Evolutionary conservation across 2,329 filamentous ascomycete species (phyloP).

Genomic region (Xylariaceae sp.): DNA sequence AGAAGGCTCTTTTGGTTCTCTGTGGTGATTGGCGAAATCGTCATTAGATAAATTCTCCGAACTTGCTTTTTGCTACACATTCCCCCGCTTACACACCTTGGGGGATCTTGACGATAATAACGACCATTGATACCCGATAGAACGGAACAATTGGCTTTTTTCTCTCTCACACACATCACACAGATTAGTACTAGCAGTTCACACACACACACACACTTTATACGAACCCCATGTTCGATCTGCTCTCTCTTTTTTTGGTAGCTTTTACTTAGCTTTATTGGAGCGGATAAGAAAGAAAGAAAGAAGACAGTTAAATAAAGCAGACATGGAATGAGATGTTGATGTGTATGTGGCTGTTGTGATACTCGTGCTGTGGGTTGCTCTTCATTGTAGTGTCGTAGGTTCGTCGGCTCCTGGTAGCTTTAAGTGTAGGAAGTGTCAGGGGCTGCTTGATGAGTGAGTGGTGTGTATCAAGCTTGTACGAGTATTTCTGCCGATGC

Average conservation of each 20-base stretch:
- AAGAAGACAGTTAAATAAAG: background rate
- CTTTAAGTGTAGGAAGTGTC: too few relatives aligned
- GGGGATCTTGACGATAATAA: slow-evolving; percentile 15
- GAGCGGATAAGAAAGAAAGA: background rate
- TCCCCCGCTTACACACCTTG: background rate
- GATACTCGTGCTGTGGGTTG: too few relatives aligned
- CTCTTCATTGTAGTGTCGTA: too few relatives aligned
- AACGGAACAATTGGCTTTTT: slow-evolving; percentile 11
- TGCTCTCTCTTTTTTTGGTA: too few relatives aligned
- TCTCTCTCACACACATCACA: too few relatives aligned
- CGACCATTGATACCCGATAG: slow-evolving; percentile 21
- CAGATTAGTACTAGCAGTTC: background rate
- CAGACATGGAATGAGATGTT: background rate
- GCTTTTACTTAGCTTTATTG: too few relatives aligned
- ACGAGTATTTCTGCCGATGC: too few relatives aligned
- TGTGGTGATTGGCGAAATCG: background rate
- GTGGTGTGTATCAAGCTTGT: too few relatives aligned
- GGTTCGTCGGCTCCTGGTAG: too few relatives aligned
- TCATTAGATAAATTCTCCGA: background rate
- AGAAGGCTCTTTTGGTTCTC: background rate
- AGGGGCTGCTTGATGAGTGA: too few relatives aligned
- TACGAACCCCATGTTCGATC: background rate
- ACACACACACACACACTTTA: background rate
- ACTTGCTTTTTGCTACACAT: slow-evolving; percentile 2
- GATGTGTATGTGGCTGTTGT: background rate